These are phyloP conservation scores for Phoma sp. DNA, from an alignment of 2,329 filamentous ascomycete genomes.

Conservation along the genomic window DNA sequence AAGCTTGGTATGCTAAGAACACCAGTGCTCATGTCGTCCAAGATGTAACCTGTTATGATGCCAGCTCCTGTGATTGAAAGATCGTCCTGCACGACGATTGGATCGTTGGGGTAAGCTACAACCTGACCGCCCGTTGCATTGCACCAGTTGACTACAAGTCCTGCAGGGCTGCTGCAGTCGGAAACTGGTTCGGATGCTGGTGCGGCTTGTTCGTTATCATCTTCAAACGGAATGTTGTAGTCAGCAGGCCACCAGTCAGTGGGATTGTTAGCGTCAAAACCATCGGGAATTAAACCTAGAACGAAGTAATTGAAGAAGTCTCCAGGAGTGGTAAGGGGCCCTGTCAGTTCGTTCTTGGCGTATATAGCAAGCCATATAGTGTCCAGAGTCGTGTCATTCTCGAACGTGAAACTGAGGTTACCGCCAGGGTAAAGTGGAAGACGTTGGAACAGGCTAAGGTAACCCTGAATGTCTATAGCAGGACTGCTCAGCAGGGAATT, in stretches of 20 bases:
- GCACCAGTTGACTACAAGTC: conserved; percentile 19
- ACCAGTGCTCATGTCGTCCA: conserved; percentile 46
- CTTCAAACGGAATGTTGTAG: not conserved
- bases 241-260: not conserved
- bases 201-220: conserved; percentile 1
- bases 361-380: conserved; percentile 31
- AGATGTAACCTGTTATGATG: conserved; percentile 52
- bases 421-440: conserved; percentile 47
- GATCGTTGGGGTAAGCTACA: conserved; percentile 30
- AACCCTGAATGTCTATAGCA: conserved; percentile 22
- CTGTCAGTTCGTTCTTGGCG: conserved; percentile 25
- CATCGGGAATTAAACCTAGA: conserved; percentile 32
- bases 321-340: conserved; percentile 48
- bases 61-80: conserved; percentile 25
- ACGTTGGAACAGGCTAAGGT: conserved; percentile 20
- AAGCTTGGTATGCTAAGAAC: conserved; percentile 54
- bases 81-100: conserved; percentile 26
- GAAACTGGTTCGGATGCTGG: conserved; percentile 8
- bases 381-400: conserved; percentile 27
- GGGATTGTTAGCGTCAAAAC: not conserved
- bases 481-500: conserved; percentile 42
- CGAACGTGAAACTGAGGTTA: conserved; percentile 29
- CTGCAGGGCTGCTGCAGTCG: not conserved
- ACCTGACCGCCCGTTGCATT: conserved; percentile 7
- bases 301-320: conserved; percentile 57